Conservation (phyloP, 495 filamentous ascomycete species). For the Daldinia concentrica region DNA sequence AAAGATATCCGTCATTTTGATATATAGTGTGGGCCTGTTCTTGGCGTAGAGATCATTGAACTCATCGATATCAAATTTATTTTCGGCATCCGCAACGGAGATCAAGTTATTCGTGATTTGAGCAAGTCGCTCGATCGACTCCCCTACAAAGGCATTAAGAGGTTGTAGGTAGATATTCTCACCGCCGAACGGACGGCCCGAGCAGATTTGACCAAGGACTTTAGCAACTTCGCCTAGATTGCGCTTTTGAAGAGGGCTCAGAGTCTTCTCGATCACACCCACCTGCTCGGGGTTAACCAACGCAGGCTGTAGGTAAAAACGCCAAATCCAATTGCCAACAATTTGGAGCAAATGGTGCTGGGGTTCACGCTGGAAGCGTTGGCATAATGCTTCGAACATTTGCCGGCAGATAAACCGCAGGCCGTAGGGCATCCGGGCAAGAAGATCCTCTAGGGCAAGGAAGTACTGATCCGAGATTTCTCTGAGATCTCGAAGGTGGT, state of each 20-base stretch:
- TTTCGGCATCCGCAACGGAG: slow-evolving; percentile 82
- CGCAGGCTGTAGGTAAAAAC: slow-evolving; percentile 90
- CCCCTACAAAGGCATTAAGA: slow-evolving; percentile 86
- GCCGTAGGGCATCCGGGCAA: slow-evolving; percentile 92
- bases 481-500: slow-evolving; percentile 89
- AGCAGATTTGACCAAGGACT: slow-evolving; percentile 85
- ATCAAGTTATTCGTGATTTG: slow-evolving; percentile 79
- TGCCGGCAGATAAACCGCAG: slow-evolving; percentile 89
- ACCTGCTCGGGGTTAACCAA: slow-evolving; percentile 86
- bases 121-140: slow-evolving; percentile 82
- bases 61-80: slow-evolving; percentile 96
- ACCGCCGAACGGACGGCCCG: slow-evolving; percentile 85
- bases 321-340: slow-evolving; percentile 91
- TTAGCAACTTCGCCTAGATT: slow-evolving; percentile 92
- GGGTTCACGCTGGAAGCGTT: slow-evolving; percentile 80
- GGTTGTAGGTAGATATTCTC: slow-evolving; percentile 97
- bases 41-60: slow-evolving; percentile 97
- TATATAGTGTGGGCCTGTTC: slow-evolving; percentile 94
- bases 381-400: slow-evolving; percentile 78
- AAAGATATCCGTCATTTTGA: slow-evolving; percentile 98
- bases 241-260: slow-evolving; percentile 90
- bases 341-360: slow-evolving; percentile 82
- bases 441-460: slow-evolving; percentile 76
- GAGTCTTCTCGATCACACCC: slow-evolving; percentile 85
- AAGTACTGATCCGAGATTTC: slow-evolving; percentile 94